These are phyloP conservation scores for Saccharomycopsis hybrid DNA, from an alignment of 1,139 yeast genomes.

Conservation along the genomic window DNA sequence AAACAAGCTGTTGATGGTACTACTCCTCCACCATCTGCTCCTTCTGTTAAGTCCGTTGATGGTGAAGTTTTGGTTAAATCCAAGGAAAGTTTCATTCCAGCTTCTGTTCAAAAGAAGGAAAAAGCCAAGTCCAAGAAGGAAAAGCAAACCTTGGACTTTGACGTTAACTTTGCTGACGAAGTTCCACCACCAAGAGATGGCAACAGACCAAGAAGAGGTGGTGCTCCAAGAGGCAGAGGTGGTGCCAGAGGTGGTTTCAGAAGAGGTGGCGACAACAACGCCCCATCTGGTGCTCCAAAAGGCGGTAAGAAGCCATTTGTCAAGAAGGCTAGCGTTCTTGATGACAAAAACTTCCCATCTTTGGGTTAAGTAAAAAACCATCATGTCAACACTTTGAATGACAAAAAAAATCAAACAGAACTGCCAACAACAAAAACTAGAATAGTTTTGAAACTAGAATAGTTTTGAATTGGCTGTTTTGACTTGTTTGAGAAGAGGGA, in stretches of 20 bases:
- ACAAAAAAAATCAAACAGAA: too few relatives aligned
- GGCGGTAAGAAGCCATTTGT: constrained; percentile 9
- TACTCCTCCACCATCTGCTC: constrained; percentile 35
- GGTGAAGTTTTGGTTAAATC: constrained; percentile 50
- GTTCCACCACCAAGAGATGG: constrained; percentile 19
- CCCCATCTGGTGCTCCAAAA: constrained; percentile 19
- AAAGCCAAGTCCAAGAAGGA: constrained; percentile 61
- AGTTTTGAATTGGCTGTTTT: too few relatives aligned
- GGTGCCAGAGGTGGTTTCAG: constrained; percentile 28
- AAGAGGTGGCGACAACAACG: constrained; percentile 22
- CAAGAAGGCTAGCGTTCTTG: constrained; percentile 12
- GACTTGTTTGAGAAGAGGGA: too few relatives aligned
- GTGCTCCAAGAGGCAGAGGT: constrained; percentile 25
- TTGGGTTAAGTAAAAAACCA: not conserved
- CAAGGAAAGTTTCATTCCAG: constrained; percentile 48
- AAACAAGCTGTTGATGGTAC: constrained; percentile 1
- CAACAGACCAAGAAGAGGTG: constrained; percentile 25
- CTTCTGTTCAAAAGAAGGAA: constrained; percentile 53
- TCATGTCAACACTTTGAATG: too few relatives aligned
- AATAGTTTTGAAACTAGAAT: too few relatives aligned
- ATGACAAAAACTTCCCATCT: constrained; percentile 21
- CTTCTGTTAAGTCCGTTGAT: constrained; percentile 36
- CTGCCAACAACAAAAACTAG: too few relatives aligned
- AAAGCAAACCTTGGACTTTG: constrained; percentile 62
- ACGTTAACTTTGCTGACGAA: constrained; percentile 57